A percentile compares a stretch with the other conserved stretches of the same genome.
Conservation (phyloP, 768 basidiomycete genomes). For the Pilatotrama ljubarskyi region DNA sequence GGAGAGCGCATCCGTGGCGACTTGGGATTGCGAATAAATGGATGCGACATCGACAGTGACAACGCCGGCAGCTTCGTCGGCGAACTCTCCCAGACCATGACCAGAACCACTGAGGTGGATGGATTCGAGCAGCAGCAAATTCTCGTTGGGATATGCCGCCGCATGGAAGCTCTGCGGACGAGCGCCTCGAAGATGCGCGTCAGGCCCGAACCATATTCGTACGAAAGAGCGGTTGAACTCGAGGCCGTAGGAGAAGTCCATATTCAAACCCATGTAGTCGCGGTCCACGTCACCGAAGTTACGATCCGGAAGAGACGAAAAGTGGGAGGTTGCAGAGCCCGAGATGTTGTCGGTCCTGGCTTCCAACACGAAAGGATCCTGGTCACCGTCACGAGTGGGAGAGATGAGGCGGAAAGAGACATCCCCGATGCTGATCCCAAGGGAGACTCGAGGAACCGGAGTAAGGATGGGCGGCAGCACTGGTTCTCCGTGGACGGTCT, state of each 20-base stretch:
- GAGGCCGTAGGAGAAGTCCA: slow-evolving; percentile 44
- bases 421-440: slow-evolving; percentile 51
- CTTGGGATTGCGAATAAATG: slow-evolving; percentile 45
- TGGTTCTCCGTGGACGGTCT: slow-evolving; percentile 20
- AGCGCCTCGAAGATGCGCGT: slow-evolving; percentile 14
- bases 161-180: slow-evolving; percentile 27
- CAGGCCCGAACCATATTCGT: slow-evolving; percentile 37
- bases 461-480: slow-evolving; percentile 33
- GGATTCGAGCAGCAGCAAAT: slow-evolving; percentile 58
- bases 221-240: slow-evolving; percentile 54
- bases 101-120: slow-evolving; percentile 49
- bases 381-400: slow-evolving; percentile 36
- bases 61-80: slow-evolving; percentile 44
- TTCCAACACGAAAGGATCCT: slow-evolving; percentile 54
- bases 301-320: slow-evolving; percentile 31
- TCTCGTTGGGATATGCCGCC: slow-evolving; percentile 24
- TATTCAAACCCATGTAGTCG: slow-evolving; percentile 45
- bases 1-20: slow-evolving; percentile 57
- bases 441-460: slow-evolving; percentile 49
- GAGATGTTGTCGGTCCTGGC: slow-evolving; percentile 55
- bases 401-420: slow-evolving; percentile 54
- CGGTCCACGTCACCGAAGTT: slow-evolving; percentile 27
- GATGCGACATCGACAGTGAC: slow-evolving; percentile 47
- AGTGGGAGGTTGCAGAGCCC: slow-evolving; percentile 44
- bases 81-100: slow-evolving; percentile 50